Percentiles rank a stretch among this genome's conserved stretches.
These are phyloP conservation scores for Triadica sebifera DNA, from an alignment of 345 rosid genomes.

Conservation along the genomic window DNA sequence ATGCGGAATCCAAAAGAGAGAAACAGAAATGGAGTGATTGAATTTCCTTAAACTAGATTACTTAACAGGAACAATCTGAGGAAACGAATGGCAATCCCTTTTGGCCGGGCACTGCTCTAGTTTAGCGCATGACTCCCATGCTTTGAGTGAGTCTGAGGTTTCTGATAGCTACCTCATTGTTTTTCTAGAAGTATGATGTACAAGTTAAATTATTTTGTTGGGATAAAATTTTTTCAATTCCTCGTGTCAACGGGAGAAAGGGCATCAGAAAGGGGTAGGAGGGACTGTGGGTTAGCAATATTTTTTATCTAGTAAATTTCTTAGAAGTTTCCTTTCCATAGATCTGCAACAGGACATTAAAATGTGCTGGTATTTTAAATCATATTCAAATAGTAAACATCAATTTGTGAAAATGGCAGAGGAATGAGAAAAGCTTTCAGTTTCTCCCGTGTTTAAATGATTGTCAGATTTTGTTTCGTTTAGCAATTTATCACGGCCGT, in stretches of 20 bases:
- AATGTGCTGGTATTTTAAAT: not conserved
- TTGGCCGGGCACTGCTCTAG: not conserved
- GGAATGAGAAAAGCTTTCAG: too few relatives aligned
- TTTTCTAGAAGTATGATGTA: not conserved
- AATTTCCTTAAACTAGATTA: conserved; percentile 4
- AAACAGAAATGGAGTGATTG: conserved; percentile 44
- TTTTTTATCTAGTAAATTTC: not conserved
- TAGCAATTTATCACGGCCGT: not conserved
- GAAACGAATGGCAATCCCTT: not conserved
- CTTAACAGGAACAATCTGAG: not conserved
- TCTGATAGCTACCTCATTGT: not conserved
- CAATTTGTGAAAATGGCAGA: too few relatives aligned
- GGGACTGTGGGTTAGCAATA: not conserved
- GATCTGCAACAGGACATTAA: not conserved
- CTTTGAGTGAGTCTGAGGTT: not conserved
- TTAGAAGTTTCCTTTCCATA: not conserved
- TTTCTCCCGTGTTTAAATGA: too few relatives aligned
- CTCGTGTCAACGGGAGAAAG: not conserved
- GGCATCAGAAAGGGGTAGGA: not conserved
- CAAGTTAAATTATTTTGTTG: not conserved
- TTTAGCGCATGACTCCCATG: not conserved
- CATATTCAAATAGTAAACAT: not conserved
- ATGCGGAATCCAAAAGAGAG: conserved; percentile 40
- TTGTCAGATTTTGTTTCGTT: too few relatives aligned
- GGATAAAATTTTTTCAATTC: not conserved